These are phyloP conservation scores for Daldinia bambusicola DNA, from an alignment of 495 filamentous ascomycete species.

Conservation along the genomic window DNA sequence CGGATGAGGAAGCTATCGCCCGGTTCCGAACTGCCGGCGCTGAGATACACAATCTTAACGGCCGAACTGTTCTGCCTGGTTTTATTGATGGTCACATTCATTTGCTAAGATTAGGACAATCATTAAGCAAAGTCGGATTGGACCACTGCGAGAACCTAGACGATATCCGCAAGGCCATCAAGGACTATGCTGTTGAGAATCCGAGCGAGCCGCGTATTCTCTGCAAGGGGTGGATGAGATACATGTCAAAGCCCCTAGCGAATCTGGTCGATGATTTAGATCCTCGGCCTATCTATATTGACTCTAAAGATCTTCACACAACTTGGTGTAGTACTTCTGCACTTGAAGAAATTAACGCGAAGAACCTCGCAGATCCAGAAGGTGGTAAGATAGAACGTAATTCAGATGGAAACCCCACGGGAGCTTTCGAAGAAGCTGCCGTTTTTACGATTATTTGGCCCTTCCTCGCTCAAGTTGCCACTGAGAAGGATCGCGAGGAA, in stretches of 20 bases:
- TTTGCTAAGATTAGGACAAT: conserved; percentile 67
- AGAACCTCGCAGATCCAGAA: conserved; percentile 59
- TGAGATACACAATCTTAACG: conserved; percentile 56
- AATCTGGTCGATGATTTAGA: conserved; percentile 68
- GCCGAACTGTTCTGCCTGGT: conserved; percentile 65
- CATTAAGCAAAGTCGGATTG: conserved; percentile 66
- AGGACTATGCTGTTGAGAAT: conserved; percentile 59
- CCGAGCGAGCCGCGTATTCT: conserved; percentile 63
- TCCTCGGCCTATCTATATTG: conserved; percentile 67
- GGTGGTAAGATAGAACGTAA: conserved; percentile 68
- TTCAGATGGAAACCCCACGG: conserved; percentile 60
- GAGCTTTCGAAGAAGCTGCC: conserved; percentile 67
- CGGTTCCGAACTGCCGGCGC: conserved; percentile 44
- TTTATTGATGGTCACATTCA: conserved; percentile 75
- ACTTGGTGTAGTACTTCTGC: conserved; percentile 70
- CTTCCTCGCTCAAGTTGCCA: conserved; percentile 60
- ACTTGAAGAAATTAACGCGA: conserved; percentile 61
- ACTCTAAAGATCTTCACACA: conserved; percentile 71
- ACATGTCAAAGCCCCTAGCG: conserved; percentile 64
- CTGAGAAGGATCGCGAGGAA: conserved; percentile 60
- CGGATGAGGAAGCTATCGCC: conserved; percentile 26
- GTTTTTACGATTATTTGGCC: conserved; percentile 68
- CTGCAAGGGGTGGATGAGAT: conserved; percentile 70
- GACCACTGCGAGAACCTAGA: conserved; percentile 62
- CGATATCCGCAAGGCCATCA: conserved; percentile 64